Percentiles rank a stretch among this genome's conserved stretches.
These are phyloP conservation scores for Entrophospora sp. DNA, from an alignment of 192 early-diverging fungal genomes.

Conservation along the genomic window DNA sequence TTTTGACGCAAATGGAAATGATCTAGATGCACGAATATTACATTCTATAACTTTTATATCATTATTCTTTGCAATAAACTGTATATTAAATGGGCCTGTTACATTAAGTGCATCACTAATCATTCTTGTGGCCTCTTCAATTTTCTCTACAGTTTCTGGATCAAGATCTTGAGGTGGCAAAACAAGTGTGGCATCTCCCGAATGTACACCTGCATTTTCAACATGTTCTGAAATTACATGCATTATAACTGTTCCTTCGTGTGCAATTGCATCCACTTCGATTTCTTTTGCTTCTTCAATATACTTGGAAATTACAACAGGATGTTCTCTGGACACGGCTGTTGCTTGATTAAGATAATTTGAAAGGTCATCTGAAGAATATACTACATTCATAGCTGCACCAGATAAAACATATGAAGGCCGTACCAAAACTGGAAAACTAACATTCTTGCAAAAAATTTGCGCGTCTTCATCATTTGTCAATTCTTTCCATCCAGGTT, in stretches of 20 bases:
- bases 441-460: conserved; percentile 73
- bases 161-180: conserved; percentile 64
- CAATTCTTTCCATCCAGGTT: conserved; percentile 94
- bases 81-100: conserved; percentile 99
- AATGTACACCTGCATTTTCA: conserved; percentile 96
- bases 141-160: conserved; percentile 40
- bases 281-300: conserved; percentile 90
- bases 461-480: conserved; percentile 73
- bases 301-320: conserved; percentile 96
- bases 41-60: conserved; percentile 95
- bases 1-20: conserved; percentile 97
- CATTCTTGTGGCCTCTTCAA: conserved; percentile 76
- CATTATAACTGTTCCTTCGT: conserved; percentile 70
- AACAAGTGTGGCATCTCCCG: conserved; percentile 91
- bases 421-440: conserved; percentile 90
- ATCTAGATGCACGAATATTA: conserved; percentile 94
- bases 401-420: conserved; percentile 97
- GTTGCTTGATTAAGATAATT: conserved; percentile 72
- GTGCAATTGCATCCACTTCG: conserved; percentile 90
- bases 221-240: conserved; percentile 94
- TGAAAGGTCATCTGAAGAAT: conserved; percentile 64
- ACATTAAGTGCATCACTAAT: conserved; percentile 86
- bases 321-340: conserved; percentile 86
- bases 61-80: conserved; percentile 61
- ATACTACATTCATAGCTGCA: conserved; percentile 95